Base-by-base conservation (phyloP, 2,329 filamentous ascomycete genomes). In the Ceratocystis ficicola region DNA sequence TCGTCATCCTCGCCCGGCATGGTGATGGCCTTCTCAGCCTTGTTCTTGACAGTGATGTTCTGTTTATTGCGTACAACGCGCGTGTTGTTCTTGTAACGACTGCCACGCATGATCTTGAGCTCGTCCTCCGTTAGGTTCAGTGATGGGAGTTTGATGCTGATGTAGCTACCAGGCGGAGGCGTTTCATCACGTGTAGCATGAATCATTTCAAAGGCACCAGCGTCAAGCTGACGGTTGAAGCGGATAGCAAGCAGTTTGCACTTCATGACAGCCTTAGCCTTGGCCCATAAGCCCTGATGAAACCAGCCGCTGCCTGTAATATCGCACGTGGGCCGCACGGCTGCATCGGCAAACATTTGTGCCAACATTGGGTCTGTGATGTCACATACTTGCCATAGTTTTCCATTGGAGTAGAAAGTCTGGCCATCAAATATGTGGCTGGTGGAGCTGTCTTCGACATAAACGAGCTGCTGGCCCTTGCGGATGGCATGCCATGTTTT, bases 341-440 rank as follows among this genome's bases (percentile, higher is more conserved):
- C 79, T 0, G 85, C 79, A 0, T 83, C 82, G 22, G 85, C 81
- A 48, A 96, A 79, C 2, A 96, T 77, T 10, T 78, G 74, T 0
- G 78, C 77, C 1, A 97, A 78, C 0, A 92, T 72, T 0, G 90
- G 89, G 71, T 97, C 93, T 0, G 84, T 87, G 65, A 97, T 87
- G 74, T 99, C 94, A 76, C 91, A 95, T 30, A 95, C 83, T 78
- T 97, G 94, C 88, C 91, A 99, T 62, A 94, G 86, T 71, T 94
- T 94, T 48, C 91, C 91, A 71, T 96, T 91, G 1, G 83, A 82
- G 17, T 84, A 84, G 65, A 93, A 84, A 1, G 81, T 82, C 67
- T 85, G 79, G 60, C 93, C 93, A 68, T 95, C 90, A 74, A 96
- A 97, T 1, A 93, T 78, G 74, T 97, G 92, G 64, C 80, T 86